Evolutionary conservation across 257 asterid species (phyloP).

Genomic region (Gentiana dahurica): DNA sequence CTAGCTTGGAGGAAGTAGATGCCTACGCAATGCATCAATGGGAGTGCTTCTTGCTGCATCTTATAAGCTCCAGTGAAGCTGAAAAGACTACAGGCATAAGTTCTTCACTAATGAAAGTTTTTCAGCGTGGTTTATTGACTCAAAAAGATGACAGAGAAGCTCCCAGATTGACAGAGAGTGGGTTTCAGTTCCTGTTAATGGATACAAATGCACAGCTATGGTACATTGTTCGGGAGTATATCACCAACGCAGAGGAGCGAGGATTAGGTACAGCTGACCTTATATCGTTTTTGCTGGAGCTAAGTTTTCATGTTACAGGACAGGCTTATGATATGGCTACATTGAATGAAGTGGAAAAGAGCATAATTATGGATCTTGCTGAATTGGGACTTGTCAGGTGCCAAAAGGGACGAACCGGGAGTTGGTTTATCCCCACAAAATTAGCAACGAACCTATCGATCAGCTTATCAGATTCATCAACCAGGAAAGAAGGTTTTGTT

Average conservation of each 20-base stretch:
- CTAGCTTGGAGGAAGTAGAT: constrained; percentile 79
- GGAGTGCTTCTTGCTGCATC: constrained; percentile 98
- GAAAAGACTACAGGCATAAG: constrained; percentile 77
- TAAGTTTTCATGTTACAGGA: constrained; percentile 93
- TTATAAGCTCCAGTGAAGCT: constrained; percentile 77
- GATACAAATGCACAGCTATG: constrained; percentile 97
- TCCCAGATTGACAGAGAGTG: constrained; percentile 82
- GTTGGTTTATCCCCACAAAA: constrained; percentile 98
- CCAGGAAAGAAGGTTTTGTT: constrained; percentile 93
- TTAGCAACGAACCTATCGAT: constrained; percentile 92
- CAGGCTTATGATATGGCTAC: constrained; percentile 88
- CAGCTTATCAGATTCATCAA: constrained; percentile 81
- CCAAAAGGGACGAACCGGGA: constrained; percentile 65
- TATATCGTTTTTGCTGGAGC: constrained; percentile 85
- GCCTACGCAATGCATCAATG: constrained; percentile 81
- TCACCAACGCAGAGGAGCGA: constrained; percentile 83
- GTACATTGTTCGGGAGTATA: constrained; percentile 97
- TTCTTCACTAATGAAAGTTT: constrained; percentile 91
- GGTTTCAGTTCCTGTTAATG: constrained; percentile 99
- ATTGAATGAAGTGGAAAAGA: constrained; percentile 56
- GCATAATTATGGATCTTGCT: constrained; percentile 69
- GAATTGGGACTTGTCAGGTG: constrained; percentile 81
- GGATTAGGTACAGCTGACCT: constrained; percentile 96
- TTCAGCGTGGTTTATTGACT: constrained; percentile 90
- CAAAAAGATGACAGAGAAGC: constrained; percentile 91